These are phyloP conservation scores for Antitrichia curtipendula DNA, from an alignment of 225 moss, liverwort and hornwort genomes.

Conservation along the genomic window DNA sequence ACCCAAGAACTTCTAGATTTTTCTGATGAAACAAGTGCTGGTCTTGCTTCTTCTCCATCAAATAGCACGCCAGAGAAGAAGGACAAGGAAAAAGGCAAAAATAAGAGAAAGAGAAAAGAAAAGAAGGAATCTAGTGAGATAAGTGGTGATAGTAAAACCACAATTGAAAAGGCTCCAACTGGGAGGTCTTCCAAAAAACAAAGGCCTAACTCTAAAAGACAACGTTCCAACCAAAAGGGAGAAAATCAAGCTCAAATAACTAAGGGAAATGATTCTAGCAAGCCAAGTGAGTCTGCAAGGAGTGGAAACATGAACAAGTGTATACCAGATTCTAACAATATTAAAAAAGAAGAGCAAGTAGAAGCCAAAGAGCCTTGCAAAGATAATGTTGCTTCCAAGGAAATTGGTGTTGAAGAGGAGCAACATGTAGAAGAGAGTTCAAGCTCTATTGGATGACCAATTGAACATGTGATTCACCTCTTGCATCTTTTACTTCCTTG, in stretches of 20 bases:
- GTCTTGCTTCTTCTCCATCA: background rate
- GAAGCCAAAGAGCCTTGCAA: background rate
- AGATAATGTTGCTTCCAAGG: background rate
- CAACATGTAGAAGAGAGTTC: conserved; percentile 3
- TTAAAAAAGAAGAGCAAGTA: background rate
- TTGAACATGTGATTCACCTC: too few relatives aligned
- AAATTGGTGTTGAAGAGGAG: background rate
- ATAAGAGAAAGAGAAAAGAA: background rate
- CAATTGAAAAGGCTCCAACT: background rate
- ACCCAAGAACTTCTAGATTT: background rate
- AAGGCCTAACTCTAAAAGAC: background rate
- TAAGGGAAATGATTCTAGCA: background rate
- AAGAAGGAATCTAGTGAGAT: background rate
- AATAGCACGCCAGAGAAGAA: background rate
- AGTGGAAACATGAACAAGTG: conserved; percentile 12
- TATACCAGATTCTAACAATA: background rate
- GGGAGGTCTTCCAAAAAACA: background rate
- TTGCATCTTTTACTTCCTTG: background rate
- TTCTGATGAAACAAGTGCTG: conserved; percentile 1
- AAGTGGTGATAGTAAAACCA: background rate
- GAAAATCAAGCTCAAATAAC: background rate
- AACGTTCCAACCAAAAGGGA: background rate
- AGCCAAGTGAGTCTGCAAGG: conserved; percentile 7
- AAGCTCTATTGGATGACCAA: conserved; percentile 22
- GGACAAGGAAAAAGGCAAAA: background rate